A percentile compares a stretch with the other conserved stretches of the same genome.
phyloP scores from a whole-genome alignment of 1,284 basidiomycete genomes.

The Schizophyllum amplum region DNA sequence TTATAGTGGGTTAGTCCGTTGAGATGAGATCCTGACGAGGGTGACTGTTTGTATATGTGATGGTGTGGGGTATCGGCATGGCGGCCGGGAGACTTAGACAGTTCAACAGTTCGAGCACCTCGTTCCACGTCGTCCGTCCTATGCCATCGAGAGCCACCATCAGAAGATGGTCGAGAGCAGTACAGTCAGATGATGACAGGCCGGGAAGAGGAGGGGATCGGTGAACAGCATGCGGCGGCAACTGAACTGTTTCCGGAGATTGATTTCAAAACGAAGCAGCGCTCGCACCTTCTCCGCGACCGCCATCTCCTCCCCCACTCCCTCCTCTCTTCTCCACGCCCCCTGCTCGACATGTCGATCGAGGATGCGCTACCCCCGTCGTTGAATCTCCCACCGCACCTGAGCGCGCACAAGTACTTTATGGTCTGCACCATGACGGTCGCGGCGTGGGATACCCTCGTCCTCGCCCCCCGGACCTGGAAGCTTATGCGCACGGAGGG shows the following conservation, averaged over 20 bases:
- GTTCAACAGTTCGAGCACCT: too few relatives aligned
- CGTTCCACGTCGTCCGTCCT: too few relatives aligned
- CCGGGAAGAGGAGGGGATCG: neutral
- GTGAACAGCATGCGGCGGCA: neutral
- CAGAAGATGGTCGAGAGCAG: too few relatives aligned
- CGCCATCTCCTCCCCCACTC: conserved; percentile 3
- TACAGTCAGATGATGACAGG: too few relatives aligned
- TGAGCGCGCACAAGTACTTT: conserved; percentile 79
- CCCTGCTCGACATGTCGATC: conserved; percentile 22
- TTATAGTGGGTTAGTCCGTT: too few relatives aligned
- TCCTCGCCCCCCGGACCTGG: conserved; percentile 70
- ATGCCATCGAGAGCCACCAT: too few relatives aligned
- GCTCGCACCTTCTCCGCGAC: conserved; percentile 43
- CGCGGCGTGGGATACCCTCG: conserved; percentile 79
- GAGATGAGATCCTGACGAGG: too few relatives aligned
- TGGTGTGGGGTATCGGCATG: too few relatives aligned
- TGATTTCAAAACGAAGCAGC: neutral
- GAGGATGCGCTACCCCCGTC: conserved; percentile 37
- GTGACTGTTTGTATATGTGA: too few relatives aligned
- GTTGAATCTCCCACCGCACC: conserved; percentile 62
- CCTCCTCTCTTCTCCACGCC: neutral
- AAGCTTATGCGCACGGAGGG: conserved; percentile 55
- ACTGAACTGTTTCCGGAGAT: too few relatives aligned
- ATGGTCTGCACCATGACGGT: conserved; percentile 80
- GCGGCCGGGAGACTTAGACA: too few relatives aligned